Conservation (phyloP, 2,329 filamentous ascomycete species). For the Pseudocercospora fuligena region DNA sequence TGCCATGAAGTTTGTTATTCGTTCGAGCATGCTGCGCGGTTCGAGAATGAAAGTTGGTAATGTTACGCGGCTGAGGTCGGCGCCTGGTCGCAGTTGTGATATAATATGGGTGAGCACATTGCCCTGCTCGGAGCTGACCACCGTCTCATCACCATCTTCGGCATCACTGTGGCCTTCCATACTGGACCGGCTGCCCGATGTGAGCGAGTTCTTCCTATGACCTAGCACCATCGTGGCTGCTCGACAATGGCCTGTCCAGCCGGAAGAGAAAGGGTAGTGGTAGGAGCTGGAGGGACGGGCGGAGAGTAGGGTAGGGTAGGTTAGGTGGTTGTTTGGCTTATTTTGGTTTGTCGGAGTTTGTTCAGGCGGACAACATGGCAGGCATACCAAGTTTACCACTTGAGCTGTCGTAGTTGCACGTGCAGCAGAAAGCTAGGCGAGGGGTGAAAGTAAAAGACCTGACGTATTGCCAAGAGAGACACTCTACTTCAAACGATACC, state of each 20-base stretch:
- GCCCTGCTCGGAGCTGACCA: conserved; percentile 90
- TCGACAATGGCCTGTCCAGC: background rate
- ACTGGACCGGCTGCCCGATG: conserved; percentile 48
- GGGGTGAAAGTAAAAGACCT: background rate
- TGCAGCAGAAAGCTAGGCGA: background rate
- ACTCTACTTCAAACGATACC: background rate
- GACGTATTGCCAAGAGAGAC: background rate
- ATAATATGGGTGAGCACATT: conserved; percentile 98
- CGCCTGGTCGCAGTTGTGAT: conserved; percentile 91
- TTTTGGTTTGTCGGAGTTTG: conserved; percentile 3
- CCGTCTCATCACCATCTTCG: conserved; percentile 62
- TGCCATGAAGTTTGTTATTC: conserved; percentile 99
- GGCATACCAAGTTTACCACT: conserved; percentile 8
- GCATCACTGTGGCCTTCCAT: conserved; percentile 49
- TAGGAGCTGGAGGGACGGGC: background rate
- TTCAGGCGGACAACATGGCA: conserved; percentile 1
- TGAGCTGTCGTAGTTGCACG: conserved; percentile 1
- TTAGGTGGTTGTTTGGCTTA: conserved; percentile 1
- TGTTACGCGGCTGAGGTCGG: conserved; percentile 91
- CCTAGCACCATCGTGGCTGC: conserved; percentile 52
- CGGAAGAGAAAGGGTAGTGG: conserved; percentile 11
- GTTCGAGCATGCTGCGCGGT: conserved; percentile 95
- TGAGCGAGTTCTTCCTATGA: conserved; percentile 53
- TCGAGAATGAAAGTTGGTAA: conserved; percentile 98
- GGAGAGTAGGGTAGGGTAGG: background rate